Base-by-base conservation (phyloP, 177 flowering plant species). In the Vitis hybrid region DNA sequence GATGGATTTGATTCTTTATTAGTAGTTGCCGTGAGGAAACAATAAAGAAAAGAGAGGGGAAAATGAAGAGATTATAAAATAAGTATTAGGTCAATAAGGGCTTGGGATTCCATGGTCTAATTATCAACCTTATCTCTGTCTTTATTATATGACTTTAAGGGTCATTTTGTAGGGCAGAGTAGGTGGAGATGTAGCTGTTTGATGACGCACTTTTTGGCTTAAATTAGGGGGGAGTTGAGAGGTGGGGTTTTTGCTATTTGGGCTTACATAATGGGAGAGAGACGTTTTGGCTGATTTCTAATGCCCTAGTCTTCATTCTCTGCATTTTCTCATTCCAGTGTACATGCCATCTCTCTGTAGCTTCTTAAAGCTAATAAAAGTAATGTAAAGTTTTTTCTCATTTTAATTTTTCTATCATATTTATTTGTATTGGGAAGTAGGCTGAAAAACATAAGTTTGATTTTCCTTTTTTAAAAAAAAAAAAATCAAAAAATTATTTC, bases 81-180 rank as follows among this genome's bases (percentile, higher is more conserved):
- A 65, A 4, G 50, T 21, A 58, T 32, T 67, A 53, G 68, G 77
- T 64, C 53, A 58, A 20, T 58, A 63, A 63, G 24, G 30, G 27
- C 13, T 66, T 58, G 66, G 59, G 75, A 56, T 61, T 68, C 68
- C 50, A 56, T 54, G 63, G 46, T 4, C 46, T 8, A 5, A 14
- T 59, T 61, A 35, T 73, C 14, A 35, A 52, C 49, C 73, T 69
- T 74, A 74, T 74, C 77, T 65, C 46, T 69, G 1, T 74, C 63
- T 65, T 54, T 59, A 65, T 48, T 13, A 17, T 41, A 53, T 55
- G 63, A 49, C 11, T 21, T 24, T 27, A 7, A 0, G 46, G 58
- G 27, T 62, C 71, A 41, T 73, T 67, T 67, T 73, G 50, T 61
- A 61, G 30, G n/a, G 12, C 30, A 53, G 56, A 56, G 69, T 76